Conservation (phyloP, 1,139 yeast species). For the Arxiozyma slooffiae region DNA sequence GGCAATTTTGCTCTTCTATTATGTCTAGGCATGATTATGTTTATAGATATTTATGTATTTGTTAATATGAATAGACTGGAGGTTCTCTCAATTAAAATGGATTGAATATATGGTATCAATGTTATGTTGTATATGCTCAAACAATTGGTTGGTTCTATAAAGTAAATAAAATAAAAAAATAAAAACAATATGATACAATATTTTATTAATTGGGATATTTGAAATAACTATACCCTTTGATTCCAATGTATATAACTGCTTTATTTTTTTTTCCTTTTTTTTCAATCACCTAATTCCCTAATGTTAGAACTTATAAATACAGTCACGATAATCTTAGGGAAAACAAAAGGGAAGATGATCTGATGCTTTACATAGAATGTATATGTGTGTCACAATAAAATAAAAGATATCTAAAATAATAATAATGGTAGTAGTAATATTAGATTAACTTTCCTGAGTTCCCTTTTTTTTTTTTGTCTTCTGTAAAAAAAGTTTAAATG, state of each 20-base stretch:
- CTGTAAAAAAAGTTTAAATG: neutral
- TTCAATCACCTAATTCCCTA: too few relatives aligned
- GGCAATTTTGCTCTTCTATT: slow-evolving; percentile 16
- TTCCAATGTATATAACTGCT: neutral
- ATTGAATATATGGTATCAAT: neutral
- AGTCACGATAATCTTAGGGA: too few relatives aligned
- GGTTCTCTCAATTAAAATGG: neutral
- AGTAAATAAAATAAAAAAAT: too few relatives aligned
- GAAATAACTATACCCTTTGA: neutral
- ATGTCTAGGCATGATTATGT: slow-evolving; percentile 15
- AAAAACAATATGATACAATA: too few relatives aligned
- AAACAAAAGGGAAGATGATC: too few relatives aligned
- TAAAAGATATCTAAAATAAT: too few relatives aligned
- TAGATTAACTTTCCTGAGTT: neutral
- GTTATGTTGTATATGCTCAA: neutral
- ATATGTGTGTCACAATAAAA: neutral
- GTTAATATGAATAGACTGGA: too few relatives aligned
- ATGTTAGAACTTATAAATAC: too few relatives aligned
- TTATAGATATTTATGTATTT: too few relatives aligned
- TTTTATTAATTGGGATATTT: neutral
- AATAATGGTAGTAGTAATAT: too few relatives aligned
- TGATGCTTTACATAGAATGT: too few relatives aligned
- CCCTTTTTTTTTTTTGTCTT: neutral
- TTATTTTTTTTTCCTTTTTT: too few relatives aligned
- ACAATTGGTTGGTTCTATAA: neutral